Evolutionary conservation across 179 eudicot species (phyloP), one percentile per base, ranked within the genome.

Genomic region (Silene noctiflora): DNA sequence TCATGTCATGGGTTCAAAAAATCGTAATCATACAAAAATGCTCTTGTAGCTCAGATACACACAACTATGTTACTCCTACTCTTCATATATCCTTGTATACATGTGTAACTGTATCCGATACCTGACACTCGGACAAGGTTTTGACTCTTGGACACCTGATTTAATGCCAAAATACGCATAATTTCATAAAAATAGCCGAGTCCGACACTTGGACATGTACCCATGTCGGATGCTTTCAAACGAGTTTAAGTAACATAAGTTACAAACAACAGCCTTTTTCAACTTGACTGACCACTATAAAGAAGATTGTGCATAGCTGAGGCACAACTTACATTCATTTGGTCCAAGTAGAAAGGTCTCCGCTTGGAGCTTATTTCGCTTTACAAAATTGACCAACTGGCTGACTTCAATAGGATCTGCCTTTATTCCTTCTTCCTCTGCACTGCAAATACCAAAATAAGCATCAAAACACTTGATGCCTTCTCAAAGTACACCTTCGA

Each of bases 391-490:
- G 73, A 91, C 75, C 81, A 93, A 89, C 82, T 89, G 88, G 65
- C 90, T 79, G 63, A 93, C 25, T 85, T 92, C 97, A 71, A 86
- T 82, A 27, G 95, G 93, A 83, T 88, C 84, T 56, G 86, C 91
- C 76, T 83, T 85, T 51, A 87, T 83, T 70, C 99, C 99, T 80
- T 86, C 97, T 88, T 93, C 89, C 77, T 91, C 92, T 64, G 89
- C 99, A 67, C 97, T 95, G 86, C 73, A 86, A 84, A 81, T 74
- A 55, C 68, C 72, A 84, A 62, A 69, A 53, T 22, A 63, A 71
- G 68, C 73, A 61, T 80, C 68, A 80, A 64, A 7, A 56, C 9
- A 1, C 68, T 31, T 19, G 1, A 20, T 16, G 48, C 35, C 39
- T 27, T 42, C 27, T 11, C 46, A 4, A 73, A 71, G 22, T 51